A percentile compares a stretch with the other conserved stretches of the same genome.
Conservation (phyloP, 2,329 filamentous ascomycete species). For the Cytospora piceae region DNA sequence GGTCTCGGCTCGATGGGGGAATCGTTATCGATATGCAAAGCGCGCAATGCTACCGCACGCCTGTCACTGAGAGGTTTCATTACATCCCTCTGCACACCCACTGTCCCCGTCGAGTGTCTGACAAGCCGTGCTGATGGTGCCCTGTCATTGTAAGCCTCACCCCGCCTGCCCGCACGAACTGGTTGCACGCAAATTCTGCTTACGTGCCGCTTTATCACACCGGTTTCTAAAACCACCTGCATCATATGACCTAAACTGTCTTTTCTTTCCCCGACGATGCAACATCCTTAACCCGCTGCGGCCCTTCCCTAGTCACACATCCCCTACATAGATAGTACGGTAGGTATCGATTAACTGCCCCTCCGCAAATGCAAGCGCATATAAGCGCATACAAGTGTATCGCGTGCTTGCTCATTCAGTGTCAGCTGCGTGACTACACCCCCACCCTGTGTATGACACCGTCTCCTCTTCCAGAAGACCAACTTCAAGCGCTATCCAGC, state of each 20-base stretch:
- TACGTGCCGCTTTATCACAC: conserved; percentile 17
- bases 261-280: conserved; percentile 5
- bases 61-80: background rate
- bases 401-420: background rate
- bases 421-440: background rate
- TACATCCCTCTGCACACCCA: background rate
- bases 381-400: background rate
- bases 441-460: background rate
- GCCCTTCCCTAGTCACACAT: background rate
- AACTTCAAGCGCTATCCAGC: background rate
- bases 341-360: background rate
- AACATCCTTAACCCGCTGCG: conserved; percentile 1
- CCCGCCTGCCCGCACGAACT: background rate
- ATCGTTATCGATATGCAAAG: background rate
- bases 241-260: conserved; percentile 14
- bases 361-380: background rate
- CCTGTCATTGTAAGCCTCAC: background rate
- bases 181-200: conserved; percentile 8
- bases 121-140: background rate
- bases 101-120: background rate
- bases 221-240: conserved; percentile 7
- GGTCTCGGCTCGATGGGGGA: background rate
- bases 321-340: background rate
- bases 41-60: background rate
- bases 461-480: background rate